Percentiles rank a stretch among this genome's conserved stretches.
These are phyloP conservation scores for Euphorbia pulcherrima DNA, from an alignment of 345 rosid species.

Conservation along the genomic window DNA sequence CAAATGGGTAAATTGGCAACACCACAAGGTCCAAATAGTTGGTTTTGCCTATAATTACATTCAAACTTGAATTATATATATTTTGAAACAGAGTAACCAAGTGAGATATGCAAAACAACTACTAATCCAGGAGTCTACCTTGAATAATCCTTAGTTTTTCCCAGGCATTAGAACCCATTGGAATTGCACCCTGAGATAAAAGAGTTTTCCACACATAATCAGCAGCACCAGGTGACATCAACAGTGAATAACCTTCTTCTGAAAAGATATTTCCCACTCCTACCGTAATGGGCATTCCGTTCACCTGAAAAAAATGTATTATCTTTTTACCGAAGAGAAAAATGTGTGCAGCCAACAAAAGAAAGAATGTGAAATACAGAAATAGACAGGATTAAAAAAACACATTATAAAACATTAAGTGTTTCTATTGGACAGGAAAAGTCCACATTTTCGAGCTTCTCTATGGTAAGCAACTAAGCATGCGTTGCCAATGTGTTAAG, in stretches of 20 bases:
- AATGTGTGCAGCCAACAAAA: neutral
- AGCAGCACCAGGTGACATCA: constrained; percentile 71
- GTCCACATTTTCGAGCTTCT: neutral
- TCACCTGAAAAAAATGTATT: constrained; percentile 39
- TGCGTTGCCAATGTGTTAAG: neutral
- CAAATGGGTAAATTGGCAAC: too few species aligned
- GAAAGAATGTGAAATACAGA: neutral
- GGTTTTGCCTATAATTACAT: too few species aligned
- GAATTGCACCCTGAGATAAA: constrained; percentile 68
- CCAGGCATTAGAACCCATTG: constrained; percentile 92
- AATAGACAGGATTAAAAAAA: neutral
- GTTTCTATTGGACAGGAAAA: neutral
- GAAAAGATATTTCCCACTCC: constrained; percentile 70
- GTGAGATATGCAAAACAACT: neutral
- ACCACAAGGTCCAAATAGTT: too few species aligned
- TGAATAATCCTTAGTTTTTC: constrained; percentile 72
- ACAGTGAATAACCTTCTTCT: constrained; percentile 69
- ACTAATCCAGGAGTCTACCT: constrained; percentile 39
- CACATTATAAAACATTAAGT: neutral
- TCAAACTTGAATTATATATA: neutral
- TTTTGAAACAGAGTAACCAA: neutral
- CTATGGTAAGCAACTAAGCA: too few species aligned
- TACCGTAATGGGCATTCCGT: constrained; percentile 71
- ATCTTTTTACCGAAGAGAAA: neutral
- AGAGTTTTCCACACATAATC: constrained; percentile 67